Percentiles rank a stretch among this genome's conserved stretches.
These are phyloP conservation scores for Hortiboletus rubellus DNA, from an alignment of 1,284 basidiomycete genomes.

Conservation along the genomic window DNA sequence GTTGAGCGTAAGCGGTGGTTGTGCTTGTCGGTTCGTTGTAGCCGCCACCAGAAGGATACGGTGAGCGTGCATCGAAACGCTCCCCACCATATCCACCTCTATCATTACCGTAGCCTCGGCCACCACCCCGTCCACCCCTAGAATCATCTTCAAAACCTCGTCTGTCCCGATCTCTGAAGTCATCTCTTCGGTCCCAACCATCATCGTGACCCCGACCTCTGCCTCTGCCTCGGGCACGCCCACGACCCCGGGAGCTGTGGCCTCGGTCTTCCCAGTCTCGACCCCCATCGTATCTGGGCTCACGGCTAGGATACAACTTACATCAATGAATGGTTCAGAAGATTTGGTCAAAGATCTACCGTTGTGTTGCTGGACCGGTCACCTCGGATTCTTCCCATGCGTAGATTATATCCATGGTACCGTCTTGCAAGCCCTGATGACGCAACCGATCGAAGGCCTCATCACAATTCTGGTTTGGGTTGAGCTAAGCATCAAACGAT, in stretches of 20 bases:
- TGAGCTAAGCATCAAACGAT: slow-evolving; percentile 12
- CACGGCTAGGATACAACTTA: slow-evolving; percentile 20
- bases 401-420: slow-evolving; percentile 83
- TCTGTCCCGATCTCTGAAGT: slow-evolving; percentile 50
- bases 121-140: slow-evolving; percentile 38
- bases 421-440: slow-evolving; percentile 78
- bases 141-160: slow-evolving; percentile 48
- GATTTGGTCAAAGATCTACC: slow-evolving; percentile 21
- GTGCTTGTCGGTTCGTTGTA: slow-evolving; percentile 35
- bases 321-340: slow-evolving; percentile 9
- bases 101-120: slow-evolving; percentile 37
- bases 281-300: slow-evolving; percentile 35
- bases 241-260: slow-evolving; percentile 41
- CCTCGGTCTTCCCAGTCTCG: slow-evolving; percentile 52
- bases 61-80: slow-evolving; percentile 38
- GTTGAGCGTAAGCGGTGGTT: slow-evolving; percentile 22
- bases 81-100: slow-evolving; percentile 39
- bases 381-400: slow-evolving; percentile 74
- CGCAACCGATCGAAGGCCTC: slow-evolving; percentile 81
- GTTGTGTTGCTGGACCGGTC: slow-evolving; percentile 40
- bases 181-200: slow-evolving; percentile 48
- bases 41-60: slow-evolving; percentile 30
- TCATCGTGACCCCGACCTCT: slow-evolving; percentile 32
- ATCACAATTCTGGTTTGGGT: slow-evolving; percentile 57
- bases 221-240: slow-evolving; percentile 42